Evolutionary conservation across 371 early-diverging fungal genomes (phyloP).

Genomic region (Rhizopus arrhizus): DNA sequence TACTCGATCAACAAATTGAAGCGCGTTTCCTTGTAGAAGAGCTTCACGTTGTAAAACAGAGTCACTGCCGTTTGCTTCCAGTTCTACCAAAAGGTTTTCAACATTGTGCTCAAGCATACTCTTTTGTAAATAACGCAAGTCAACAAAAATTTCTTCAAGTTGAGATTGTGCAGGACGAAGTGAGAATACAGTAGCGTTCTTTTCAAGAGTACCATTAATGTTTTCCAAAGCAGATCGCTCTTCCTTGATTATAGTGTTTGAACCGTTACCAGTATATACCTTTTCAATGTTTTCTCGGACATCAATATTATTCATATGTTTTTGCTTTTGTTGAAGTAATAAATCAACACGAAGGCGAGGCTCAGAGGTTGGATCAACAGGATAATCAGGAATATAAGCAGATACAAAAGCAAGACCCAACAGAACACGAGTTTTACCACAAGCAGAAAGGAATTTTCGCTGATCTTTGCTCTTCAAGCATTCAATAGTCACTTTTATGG

Average conservation of each 20-base stretch:
- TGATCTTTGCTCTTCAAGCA: constrained; percentile 25
- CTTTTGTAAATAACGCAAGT: constrained; percentile 69
- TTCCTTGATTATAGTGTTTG: constrained; percentile 49
- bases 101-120: constrained; percentile 64
- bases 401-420: constrained; percentile 64
- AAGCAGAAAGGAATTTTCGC: constrained; percentile 20
- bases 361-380: constrained; percentile 77
- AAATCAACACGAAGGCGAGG: constrained; percentile 66
- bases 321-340: constrained; percentile 47
- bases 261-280: constrained; percentile 59
- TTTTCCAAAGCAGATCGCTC: constrained; percentile 21
- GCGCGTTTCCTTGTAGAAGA: constrained; percentile 73
- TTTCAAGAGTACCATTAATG: constrained; percentile 38
- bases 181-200: constrained; percentile 54
- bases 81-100: constrained; percentile 43
- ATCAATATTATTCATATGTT: constrained; percentile 50
- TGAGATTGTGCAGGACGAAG: constrained; percentile 74
- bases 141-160: constrained; percentile 74
- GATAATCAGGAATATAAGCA: constrained; percentile 74
- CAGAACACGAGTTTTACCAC: constrained; percentile 61
- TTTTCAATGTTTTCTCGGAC: constrained; percentile 62
- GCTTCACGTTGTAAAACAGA: constrained; percentile 57
- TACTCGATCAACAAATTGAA: constrained; percentile 69
- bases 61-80: constrained; percentile 37
- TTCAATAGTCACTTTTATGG: constrained; percentile 21